Base-by-base conservation (phyloP, 2,329 filamentous ascomycete species). In the Trichoderma aggressivum region DNA sequence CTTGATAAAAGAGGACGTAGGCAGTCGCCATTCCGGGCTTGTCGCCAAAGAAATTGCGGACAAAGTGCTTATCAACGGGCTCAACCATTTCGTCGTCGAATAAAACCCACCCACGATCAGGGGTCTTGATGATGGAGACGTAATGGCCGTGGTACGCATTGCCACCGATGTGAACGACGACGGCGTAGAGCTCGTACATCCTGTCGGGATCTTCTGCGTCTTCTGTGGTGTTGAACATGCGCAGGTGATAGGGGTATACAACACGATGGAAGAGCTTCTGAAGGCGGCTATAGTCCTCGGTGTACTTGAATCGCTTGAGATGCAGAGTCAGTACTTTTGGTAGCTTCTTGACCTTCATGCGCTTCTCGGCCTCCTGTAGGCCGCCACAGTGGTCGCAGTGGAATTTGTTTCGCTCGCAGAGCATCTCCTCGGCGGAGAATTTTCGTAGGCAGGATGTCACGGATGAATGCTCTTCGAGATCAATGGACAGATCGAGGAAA, bases 61-160 rank as follows among this genome's bases (percentile, higher is more conserved):
- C 96, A 78, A 97, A 99, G 78, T 92, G 91, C 81, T 98, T 98
- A 80, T 98, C 94, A 6, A 99, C 96, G 0, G 96, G 96, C 80
- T 99, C 96, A 5, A 99, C 96, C 89, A 98, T 94, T 82, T 99
- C 96, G 77, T 99, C 96, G 76, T 99, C 96, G 76, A 99, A 99
- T 7, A 99, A 84, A 55, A 99, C 84, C 96, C 96, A 99, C 32
- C 96, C 96, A 67, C 93, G 90, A 78, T 98, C 96, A 78, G 97
- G 91, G 0, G 96, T 98, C 82, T 99, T 99, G 84, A 99, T 94
- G 69, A 99, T 96, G 6, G 94, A 94, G 36, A 99, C 94, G 76
- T 99, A 99, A 80, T 99, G 96, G 5, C 96, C 96, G 78, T 99
- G 96, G 78, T 98, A 98, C 5, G 96, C 95, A 26, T 97, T 97